phyloP scores from a whole-genome alignment of 495 filamentous ascomycete genomes.

The Penicillium bialowiezense region DNA sequence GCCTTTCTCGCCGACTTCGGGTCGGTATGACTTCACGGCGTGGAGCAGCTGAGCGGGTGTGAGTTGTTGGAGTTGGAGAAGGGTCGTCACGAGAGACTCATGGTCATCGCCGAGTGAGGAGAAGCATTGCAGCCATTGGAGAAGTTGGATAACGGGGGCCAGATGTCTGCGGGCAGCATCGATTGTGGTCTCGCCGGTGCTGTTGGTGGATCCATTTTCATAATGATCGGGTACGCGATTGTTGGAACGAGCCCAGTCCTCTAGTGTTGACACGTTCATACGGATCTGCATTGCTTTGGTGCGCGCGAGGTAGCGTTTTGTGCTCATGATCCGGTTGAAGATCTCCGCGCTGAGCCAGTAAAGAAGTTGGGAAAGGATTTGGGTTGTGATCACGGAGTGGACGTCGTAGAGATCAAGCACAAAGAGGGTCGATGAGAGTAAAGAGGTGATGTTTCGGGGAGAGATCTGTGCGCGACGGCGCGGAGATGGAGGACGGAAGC shows the following conservation, averaged over 20 bases:
- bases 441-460: slow-evolving; percentile 93
- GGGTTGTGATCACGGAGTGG: slow-evolving; percentile 91
- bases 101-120: slow-evolving; percentile 93
- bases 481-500: slow-evolving; percentile 91
- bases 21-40: slow-evolving; percentile 85
- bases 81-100: slow-evolving; percentile 79
- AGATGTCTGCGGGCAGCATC: slow-evolving; percentile 82
- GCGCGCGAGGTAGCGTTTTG: slow-evolving; percentile 87
- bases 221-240: slow-evolving; percentile 95
- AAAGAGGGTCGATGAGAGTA: slow-evolving; percentile 94
- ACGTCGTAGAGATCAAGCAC: slow-evolving; percentile 98
- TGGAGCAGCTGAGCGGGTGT: slow-evolving; percentile 90
- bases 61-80: slow-evolving; percentile 82
- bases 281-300: slow-evolving; percentile 99
- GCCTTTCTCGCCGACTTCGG: slow-evolving; percentile 92
- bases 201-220: slow-evolving; percentile 82
- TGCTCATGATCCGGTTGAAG: slow-evolving; percentile 97
- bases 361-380: slow-evolving; percentile 87
- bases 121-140: slow-evolving; percentile 98
- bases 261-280: slow-evolving; percentile 93
- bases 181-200: slow-evolving; percentile 81
- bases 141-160: slow-evolving; percentile 85
- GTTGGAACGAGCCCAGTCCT: slow-evolving; percentile 94
- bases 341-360: slow-evolving; percentile 97
- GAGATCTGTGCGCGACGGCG: slow-evolving; percentile 87